phyloP scores from a whole-genome alignment of 257 asterid species.

The Fraxinus quadrangulata region DNA sequence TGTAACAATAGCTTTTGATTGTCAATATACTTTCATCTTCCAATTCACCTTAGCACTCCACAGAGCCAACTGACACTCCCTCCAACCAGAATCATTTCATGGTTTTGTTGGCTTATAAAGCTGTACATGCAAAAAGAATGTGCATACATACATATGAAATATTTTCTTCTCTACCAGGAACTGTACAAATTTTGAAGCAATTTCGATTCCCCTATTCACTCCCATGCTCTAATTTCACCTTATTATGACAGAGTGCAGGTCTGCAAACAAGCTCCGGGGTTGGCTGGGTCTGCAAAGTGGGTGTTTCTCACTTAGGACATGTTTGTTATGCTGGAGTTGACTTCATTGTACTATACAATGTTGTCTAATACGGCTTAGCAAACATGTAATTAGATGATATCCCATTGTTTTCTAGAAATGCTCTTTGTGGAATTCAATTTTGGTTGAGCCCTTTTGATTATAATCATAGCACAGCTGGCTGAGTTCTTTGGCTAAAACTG shows the following conservation, averaged over 20 bases:
- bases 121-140: slow-evolving; percentile 16
- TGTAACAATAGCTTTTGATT: not conserved
- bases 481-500: slow-evolving; percentile 92
- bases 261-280: not conserved
- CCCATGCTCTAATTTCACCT: slow-evolving; percentile 5
- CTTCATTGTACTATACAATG: not conserved
- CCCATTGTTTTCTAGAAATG: slow-evolving; percentile 52
- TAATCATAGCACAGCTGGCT: slow-evolving; percentile 75
- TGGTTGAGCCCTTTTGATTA: slow-evolving; percentile 86
- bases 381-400: not conserved
- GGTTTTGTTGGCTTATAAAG: not conserved
- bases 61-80: not conserved
- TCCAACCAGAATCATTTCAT: not conserved
- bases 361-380: not conserved
- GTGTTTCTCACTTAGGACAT: slow-evolving; percentile 1
- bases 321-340: not conserved
- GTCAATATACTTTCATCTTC: not conserved
- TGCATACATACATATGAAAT: slow-evolving; percentile 17
- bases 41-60: not conserved
- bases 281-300: not conserved
- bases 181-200: slow-evolving; percentile 39
- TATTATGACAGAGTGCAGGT: slow-evolving; percentile 16
- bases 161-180: slow-evolving; percentile 25
- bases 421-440: slow-evolving; percentile 94
- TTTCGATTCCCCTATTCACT: slow-evolving; percentile 11